phyloP scores from a whole-genome alignment of 176 grass and related monocot genomes.

The Panicum miliaceum region DNA sequence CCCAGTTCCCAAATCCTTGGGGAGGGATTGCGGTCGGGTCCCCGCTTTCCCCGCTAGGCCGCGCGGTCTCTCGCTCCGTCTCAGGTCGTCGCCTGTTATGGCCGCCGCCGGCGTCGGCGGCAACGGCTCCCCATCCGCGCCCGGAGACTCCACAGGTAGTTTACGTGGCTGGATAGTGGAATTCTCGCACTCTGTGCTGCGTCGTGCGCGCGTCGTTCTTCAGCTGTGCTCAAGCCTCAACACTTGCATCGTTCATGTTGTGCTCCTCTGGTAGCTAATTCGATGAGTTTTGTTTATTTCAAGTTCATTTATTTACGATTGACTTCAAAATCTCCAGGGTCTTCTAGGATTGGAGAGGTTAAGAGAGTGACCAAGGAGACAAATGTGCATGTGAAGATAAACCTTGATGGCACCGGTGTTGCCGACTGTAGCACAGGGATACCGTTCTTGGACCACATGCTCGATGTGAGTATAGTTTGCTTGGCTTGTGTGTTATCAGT shows the following conservation, averaged over 20 bases:
- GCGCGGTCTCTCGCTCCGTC: background rate
- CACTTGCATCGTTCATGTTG: no score
- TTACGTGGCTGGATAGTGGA: background rate
- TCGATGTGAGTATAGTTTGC: conserved; percentile 64
- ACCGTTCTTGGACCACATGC: conserved; percentile 96
- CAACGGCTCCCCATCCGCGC: conserved; percentile 28
- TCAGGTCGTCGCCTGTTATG: conserved; percentile 6
- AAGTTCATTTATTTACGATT: no score
- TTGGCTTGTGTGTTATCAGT: background rate
- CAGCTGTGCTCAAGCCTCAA: no score
- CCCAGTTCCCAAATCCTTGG: background rate
- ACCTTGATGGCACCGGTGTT: conserved; percentile 85
- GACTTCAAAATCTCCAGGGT: no score
- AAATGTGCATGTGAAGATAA: conserved; percentile 83
- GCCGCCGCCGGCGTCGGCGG: conserved; percentile 30
- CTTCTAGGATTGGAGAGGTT: conserved; percentile 65
- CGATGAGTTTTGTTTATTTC: no score
- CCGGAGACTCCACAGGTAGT: conserved; percentile 13
- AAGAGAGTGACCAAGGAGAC: conserved; percentile 90
- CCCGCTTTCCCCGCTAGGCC: background rate
- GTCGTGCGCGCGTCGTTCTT: no score
- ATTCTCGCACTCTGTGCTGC: background rate
- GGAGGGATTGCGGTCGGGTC: background rate
- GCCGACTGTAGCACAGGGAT: conserved; percentile 76
- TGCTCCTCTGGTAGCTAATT: no score